These are phyloP conservation scores for Deakozyma indianensis DNA, from an alignment of 805 yeast genomes.

Conservation along the genomic window DNA sequence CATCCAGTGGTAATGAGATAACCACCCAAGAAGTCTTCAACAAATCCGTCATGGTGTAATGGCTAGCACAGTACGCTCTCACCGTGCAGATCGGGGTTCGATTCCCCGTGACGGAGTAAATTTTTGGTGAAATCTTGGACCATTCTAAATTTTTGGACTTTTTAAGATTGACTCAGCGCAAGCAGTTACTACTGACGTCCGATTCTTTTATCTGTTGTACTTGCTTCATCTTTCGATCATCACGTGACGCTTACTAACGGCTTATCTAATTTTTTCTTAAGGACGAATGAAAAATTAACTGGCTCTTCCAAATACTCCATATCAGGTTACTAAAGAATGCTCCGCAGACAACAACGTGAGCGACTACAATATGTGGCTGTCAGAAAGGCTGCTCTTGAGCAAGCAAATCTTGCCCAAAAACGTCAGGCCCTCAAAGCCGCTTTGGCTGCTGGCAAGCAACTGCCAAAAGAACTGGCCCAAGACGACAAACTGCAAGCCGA, in stretches of 20 bases:
- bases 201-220: no score
- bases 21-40: no score
- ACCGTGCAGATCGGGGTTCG: conserved; percentile 1
- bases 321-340: conserved; percentile 27
- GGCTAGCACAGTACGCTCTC: conserved; percentile 1
- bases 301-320: not conserved
- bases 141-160: no score
- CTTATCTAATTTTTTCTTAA: no score
- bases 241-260: no score
- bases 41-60: conserved; percentile 1
- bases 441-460: conserved; percentile 78
- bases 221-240: no score
- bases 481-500: conserved; percentile 71
- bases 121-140: not conserved
- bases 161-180: not conserved
- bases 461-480: conserved; percentile 82
- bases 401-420: conserved; percentile 70
- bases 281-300: no score
- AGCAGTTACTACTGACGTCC: no score
- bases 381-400: conserved; percentile 81
- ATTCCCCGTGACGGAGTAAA: conserved; percentile 1
- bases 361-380: conserved; percentile 86
- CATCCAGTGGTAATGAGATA: no score
- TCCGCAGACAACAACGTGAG: conserved; percentile 91
- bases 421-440: conserved; percentile 79